Base-by-base conservation (phyloP, 108 stramenopile species). In the Ochromonas danica region DNA sequence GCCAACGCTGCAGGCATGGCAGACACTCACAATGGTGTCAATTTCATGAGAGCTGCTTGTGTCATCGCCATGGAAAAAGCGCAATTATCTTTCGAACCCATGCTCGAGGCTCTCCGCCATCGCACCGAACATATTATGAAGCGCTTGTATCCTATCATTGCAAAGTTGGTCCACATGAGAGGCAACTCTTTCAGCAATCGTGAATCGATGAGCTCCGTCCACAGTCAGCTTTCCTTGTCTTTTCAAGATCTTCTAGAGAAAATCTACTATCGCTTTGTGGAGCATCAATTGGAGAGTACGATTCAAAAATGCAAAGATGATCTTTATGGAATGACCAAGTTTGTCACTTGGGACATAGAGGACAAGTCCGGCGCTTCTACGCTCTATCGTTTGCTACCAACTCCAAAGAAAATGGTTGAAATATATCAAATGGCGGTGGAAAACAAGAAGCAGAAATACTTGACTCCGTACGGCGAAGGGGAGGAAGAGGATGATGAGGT, bases 301-400 rank as follows among this genome's bases (percentile, higher is more conserved):
- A 87, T 91, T 84, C 22, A 75, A 61, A 80, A 91, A 45, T 95
- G 93, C 82, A 86, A 85, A 39, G 93, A 95, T 81, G 94, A 95
- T 83, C 79, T 95, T 45, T 90, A 85, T 51, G 91, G 93, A 33
- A 86, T 94, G 70, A 95, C 94, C 27, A 84, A 91, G 80, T 95
- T 91, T 71, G 93, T 95, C 28, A 95, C 94, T n/a, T 95, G 93
- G 93, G 93, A 95, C 84, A 86, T 95, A 45, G 89, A 93, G 85
- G 92, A 93, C 70, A 79, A 92, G 42, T 88, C 90, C 67, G 84
- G 89, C 43, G 91, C 92, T 60, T 91, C 92, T 14, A 36, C 63
- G 40, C 90, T 93, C 57, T 87, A 83, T 30, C 84, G 92, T 43
- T 90, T 92, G 1, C 89, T 93, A 2, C 93, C 62, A 89, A 91